Evolutionary conservation across 2,329 filamentous ascomycete species (phyloP).

Genomic region (Diaporthe nobilis): DNA sequence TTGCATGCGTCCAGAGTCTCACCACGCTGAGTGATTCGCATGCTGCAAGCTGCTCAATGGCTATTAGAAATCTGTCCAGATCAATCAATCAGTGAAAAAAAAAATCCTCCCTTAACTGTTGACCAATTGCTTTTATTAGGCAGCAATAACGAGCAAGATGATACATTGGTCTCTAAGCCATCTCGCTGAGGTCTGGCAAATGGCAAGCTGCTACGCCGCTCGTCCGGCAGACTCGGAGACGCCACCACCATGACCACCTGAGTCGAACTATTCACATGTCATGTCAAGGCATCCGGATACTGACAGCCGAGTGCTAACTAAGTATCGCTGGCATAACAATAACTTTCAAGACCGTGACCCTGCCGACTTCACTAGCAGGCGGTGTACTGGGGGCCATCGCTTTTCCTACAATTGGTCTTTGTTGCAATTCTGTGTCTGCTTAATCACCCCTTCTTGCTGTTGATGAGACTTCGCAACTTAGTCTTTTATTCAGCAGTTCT

Average conservation of each 20-base stretch:
- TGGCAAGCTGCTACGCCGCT: slow-evolving; percentile 17
- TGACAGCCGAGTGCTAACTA: slow-evolving; percentile 64
- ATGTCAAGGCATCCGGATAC: slow-evolving; percentile 65
- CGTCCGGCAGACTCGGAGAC: background rate
- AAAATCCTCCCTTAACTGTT: background rate
- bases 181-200: slow-evolving; percentile 7
- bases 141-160: background rate
- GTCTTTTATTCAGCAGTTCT: slow-evolving; percentile 67
- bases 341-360: slow-evolving; percentile 59
- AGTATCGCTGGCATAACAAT: slow-evolving; percentile 64
- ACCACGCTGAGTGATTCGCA: background rate
- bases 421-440: slow-evolving; percentile 66
- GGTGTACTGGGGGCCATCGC: slow-evolving; percentile 68
- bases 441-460: slow-evolving; percentile 68
- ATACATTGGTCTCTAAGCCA: background rate
- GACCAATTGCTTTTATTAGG: background rate
- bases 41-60: background rate
- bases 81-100: background rate
- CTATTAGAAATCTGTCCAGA: background rate
- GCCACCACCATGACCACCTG: slow-evolving; percentile 45
- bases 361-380: slow-evolving; percentile 60
- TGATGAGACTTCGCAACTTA: slow-evolving; percentile 67
- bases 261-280: slow-evolving; percentile 67
- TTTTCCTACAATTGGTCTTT: slow-evolving; percentile 66
- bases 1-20: slow-evolving; percentile 5